Evolutionary conservation across 2,329 filamentous ascomycete genomes (phyloP).

Genomic region (Corniculantispora saksenae): DNA sequence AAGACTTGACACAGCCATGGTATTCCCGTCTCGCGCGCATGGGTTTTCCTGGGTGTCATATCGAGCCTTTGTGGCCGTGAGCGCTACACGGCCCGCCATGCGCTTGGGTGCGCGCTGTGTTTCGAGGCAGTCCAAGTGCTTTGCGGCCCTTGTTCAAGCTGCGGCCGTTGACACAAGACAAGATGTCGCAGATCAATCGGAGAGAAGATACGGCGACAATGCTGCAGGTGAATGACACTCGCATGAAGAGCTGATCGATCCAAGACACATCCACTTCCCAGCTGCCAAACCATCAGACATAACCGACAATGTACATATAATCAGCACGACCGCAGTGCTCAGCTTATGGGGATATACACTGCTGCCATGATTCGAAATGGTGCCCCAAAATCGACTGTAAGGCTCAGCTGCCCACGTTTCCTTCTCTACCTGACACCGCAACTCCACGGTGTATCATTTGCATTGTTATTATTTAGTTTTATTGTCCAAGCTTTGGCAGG

Average conservation of each 20-base stretch:
- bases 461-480: neutral
- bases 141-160: neutral
- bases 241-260: neutral
- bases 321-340: neutral
- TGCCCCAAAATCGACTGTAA: neutral
- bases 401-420: neutral
- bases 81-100: neutral
- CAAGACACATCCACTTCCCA: neutral
- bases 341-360: neutral
- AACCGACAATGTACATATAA: neutral
- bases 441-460: neutral
- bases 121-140: neutral
- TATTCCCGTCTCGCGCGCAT: neutral
- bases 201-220: neutral
- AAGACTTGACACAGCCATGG: no score
- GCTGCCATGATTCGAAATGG: neutral
- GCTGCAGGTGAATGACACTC: neutral
- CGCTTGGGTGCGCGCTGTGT: neutral
- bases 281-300: neutral
- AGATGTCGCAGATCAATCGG: neutral
- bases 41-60: neutral
- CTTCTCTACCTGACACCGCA: neutral
- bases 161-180: neutral
- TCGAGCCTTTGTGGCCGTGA: neutral
- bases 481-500: slow-evolving; percentile 5